Evolutionary conservation across 2,329 filamentous ascomycete genomes (phyloP), one percentile per base, ranked within the genome.

Genomic region (Zymoseptoria pseudotritici): DNA sequence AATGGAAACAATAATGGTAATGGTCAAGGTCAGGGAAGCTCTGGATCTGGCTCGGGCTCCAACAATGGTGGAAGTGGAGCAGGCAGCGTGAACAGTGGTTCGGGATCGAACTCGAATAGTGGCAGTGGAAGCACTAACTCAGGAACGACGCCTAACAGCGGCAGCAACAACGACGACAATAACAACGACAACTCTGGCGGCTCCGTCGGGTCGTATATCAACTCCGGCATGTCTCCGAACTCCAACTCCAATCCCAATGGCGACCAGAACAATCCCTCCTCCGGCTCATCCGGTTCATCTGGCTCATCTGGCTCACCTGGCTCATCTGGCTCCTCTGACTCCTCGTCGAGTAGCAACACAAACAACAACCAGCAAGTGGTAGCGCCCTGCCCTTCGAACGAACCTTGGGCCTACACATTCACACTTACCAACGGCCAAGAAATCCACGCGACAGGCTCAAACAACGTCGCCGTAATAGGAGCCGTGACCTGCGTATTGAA

Each of bases 391-490:
- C 64, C 64, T 6, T 58, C 62, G 6, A 58, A 52, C 21, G 64
- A 64, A 50, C 60, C 63, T 7, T 63, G 59, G 56, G 62, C 52
- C 10, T 50, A 57, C 17, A 56, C 57, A 11, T 58, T 67, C 49
- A 61, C 57, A 0, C 50, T 68, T 22, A 7, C 1, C 4, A 50
- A 53, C 20, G 63, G 62, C 29, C 53, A 59, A 13, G 60, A 58
- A 2, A 65, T 61, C 54, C 56, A 54, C 2, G 64, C 64, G 4
- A 63, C 61, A 19, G 65, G 58, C 10, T 56, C 54, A 1, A 59
- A 60, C 31, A 54, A 53, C 3, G n/a, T 58, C 20, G 61, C 58
- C 19, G 58, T 64, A 7, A 56, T 69, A 22, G 66, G 62, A 9
- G 56, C 60, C 6, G 52, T 63, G 17, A 68, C 66, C 19, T 50